Evolutionary conservation across 495 filamentous ascomycete genomes (phyloP), one percentile per base, ranked within the genome.

Genomic region (Penicillium coffeae): DNA sequence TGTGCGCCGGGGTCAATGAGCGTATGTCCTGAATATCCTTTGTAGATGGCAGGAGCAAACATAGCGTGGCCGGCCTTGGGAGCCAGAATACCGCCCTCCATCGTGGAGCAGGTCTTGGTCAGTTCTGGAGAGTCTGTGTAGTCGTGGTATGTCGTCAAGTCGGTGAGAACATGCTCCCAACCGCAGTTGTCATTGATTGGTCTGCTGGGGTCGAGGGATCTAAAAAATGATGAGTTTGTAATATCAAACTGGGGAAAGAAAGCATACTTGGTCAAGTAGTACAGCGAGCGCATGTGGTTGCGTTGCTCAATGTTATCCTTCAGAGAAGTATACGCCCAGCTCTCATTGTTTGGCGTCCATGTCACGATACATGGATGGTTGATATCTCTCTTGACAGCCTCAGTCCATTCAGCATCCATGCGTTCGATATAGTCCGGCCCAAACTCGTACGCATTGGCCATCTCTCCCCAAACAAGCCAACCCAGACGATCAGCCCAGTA

Each of bases 111-210:
- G 2, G 74, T 74, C 27, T 68, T 46, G 0, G 71, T 58, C 7
- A 84, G 70, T 15, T 65, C 72, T 3, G 63, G 38, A 1, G 66
- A 72, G 54, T 84, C 79, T 10, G 63, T 55, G 61, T 82, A 84
- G 66, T 84, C 79, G 58, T 82, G 80, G 64, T 77, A 84, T 9
- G 80, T 82, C 34, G 74, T 78, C 0, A 84, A 66, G 42, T 84
- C 78, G 1, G 76, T 82, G 6, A 65, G 42, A 3, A 82, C 76
- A 47, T 82, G 79, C 38, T 84, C 77, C 80, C 80, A 84, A 44
- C 80, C 80, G 52, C 80, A 84, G 59, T 84, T 84, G 63, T 84
- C 80, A 47, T 83, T 84, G 42, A 84, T 69, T 8, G 79, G 77
- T 12, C 80, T 68, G 14, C 73, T 80, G 2, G 76, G 71, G 47